A percentile compares a stretch with the other conserved stretches of the same genome.
Conservation (phyloP, 2,329 filamentous ascomycete species). For the Didymella keratinophila region DNA sequence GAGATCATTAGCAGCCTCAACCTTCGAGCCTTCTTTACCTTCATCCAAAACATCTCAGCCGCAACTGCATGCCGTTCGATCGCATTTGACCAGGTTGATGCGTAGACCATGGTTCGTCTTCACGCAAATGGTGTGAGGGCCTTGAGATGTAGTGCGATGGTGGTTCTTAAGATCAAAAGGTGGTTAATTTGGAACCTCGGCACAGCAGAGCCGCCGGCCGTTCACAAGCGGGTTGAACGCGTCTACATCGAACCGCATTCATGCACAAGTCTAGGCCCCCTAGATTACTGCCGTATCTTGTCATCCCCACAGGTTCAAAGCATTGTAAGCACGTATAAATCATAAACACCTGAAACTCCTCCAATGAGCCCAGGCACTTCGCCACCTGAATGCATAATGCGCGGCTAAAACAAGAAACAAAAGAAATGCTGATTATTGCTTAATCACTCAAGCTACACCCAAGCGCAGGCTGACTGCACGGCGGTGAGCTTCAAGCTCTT, state of each 20-base stretch:
- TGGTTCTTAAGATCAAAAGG: neutral
- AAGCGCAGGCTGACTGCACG: constrained; percentile 73
- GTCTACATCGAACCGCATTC: constrained; percentile 11
- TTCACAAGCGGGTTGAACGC: constrained; percentile 1
- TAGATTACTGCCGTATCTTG: constrained; percentile 14
- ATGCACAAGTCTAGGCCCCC: constrained; percentile 16
- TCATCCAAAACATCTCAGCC: neutral
- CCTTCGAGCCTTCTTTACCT: neutral
- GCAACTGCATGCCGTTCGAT: neutral
- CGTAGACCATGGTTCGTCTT: neutral
- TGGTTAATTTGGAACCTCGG: constrained; percentile 13
- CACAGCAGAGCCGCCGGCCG: constrained; percentile 2
- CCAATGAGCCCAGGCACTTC: constrained; percentile 12
- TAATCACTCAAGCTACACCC: constrained; percentile 43
- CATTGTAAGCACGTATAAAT: constrained; percentile 9
- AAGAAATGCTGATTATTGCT: constrained; percentile 7
- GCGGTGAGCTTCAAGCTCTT: constrained; percentile 93
- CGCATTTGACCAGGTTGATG: neutral
- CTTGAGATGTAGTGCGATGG: neutral
- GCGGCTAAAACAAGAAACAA: constrained; percentile 1
- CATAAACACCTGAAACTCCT: constrained; percentile 23
- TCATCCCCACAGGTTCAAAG: constrained; percentile 17
- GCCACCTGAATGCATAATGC: constrained; percentile 14
- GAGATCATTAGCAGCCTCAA: constrained; percentile 30
- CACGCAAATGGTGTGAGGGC: neutral